These are phyloP conservation scores for Bruguiera gymnorhiza DNA, from an alignment of 345 rosid species.

Conservation along the genomic window DNA sequence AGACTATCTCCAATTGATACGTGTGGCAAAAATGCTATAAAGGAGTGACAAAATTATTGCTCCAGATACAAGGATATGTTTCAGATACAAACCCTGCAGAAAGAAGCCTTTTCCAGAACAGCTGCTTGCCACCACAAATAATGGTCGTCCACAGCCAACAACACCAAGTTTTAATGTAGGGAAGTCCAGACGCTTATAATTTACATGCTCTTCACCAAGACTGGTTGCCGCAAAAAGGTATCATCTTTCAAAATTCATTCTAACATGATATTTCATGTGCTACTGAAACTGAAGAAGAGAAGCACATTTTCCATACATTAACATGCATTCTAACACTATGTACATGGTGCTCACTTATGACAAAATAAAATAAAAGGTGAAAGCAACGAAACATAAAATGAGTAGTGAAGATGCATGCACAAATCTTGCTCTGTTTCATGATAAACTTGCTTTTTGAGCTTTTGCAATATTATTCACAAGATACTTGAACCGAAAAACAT, in stretches of 20 bases:
- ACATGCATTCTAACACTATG: background rate
- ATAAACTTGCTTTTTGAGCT: too few species aligned
- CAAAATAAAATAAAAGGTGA: background rate
- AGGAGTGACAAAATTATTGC: background rate
- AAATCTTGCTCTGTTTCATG: too few species aligned
- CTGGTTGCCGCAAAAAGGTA: slow-evolving; percentile 35
- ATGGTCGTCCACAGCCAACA: slow-evolving; percentile 80
- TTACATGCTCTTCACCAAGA: slow-evolving; percentile 79
- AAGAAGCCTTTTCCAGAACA: slow-evolving; percentile 55
- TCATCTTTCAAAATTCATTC: background rate
- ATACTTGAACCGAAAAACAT: too few species aligned
- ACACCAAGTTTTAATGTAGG: slow-evolving; percentile 60
- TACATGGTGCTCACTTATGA: background rate
- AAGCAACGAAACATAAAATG: too few species aligned
- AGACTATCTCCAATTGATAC: background rate
- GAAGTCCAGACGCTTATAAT: slow-evolving; percentile 64
- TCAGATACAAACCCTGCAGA: slow-evolving; percentile 44
- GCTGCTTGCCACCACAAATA: slow-evolving; percentile 63
- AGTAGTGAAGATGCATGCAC: background rate
- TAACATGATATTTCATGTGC: background rate
- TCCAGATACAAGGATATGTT: background rate
- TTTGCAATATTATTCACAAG: too few species aligned
- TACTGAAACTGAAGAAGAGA: too few species aligned
- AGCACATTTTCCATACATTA: too few species aligned
- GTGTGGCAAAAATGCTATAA: background rate